A percentile compares a stretch with the other conserved stretches of the same genome.
Conservation (phyloP, 192 early-diverging fungal genomes). For the Coemansia sp. region DNA sequence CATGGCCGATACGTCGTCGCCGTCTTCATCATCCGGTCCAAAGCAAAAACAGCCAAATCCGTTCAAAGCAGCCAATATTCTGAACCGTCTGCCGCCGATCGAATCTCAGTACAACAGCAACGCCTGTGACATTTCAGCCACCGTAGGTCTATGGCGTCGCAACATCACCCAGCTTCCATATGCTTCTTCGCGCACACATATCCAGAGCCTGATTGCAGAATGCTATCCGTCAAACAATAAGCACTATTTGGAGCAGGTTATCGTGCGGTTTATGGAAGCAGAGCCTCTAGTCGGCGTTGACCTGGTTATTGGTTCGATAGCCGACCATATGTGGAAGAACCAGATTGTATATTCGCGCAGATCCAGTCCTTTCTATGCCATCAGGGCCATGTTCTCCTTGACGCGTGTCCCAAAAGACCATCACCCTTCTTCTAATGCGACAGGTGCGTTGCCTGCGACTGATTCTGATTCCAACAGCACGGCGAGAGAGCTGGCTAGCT, state of each 20-base stretch:
- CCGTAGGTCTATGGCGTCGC: constrained; percentile 37
- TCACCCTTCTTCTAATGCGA: not conserved
- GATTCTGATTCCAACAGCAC: constrained; percentile 3
- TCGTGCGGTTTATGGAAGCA: constrained; percentile 44
- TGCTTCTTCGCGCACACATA: constrained; percentile 19
- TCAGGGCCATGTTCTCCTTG: constrained; percentile 41
- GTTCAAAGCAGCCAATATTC: constrained; percentile 25
- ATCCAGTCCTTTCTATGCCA: constrained; percentile 35
- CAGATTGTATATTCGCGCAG: constrained; percentile 33
- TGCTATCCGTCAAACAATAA: constrained; percentile 40
- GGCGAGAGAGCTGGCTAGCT: constrained; percentile 15
- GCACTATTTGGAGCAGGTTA: constrained; percentile 39
- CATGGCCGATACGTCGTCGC: not conserved
- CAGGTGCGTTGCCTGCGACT: not conserved
- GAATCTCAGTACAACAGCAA: constrained; percentile 24
- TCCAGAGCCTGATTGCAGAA: constrained; percentile 30
- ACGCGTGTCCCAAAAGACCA: not conserved
- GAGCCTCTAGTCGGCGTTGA: constrained; percentile 44
- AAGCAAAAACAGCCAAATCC: constrained; percentile 15
- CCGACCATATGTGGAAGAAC: constrained; percentile 39
- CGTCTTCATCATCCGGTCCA: not conserved
- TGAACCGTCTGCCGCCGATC: constrained; percentile 24
- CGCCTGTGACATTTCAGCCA: constrained; percentile 22
- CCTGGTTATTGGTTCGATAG: constrained; percentile 45
- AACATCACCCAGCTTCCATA: constrained; percentile 23